A percentile compares a stretch with the other conserved stretches of the same genome.
These are phyloP conservation scores for Capillidium heterosporum DNA, from an alignment of 371 early-diverging fungal genomes.

Conservation along the genomic window DNA sequence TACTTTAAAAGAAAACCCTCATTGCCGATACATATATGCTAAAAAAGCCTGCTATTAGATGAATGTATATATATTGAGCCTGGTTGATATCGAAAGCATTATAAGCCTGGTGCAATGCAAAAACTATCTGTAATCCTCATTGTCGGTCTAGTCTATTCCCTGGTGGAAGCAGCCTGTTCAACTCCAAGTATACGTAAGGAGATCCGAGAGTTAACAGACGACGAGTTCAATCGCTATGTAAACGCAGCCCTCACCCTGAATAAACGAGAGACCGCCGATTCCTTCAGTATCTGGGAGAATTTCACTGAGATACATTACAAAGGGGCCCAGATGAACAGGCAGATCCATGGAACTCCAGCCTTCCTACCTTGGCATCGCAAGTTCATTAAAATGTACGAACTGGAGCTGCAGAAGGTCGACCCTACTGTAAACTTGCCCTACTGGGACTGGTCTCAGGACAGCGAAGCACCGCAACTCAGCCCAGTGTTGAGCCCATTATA, in stretches of 20 bases:
- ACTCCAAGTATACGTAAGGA: neutral
- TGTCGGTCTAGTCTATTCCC: no score
- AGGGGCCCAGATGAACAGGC: neutral
- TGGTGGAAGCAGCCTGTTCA: neutral
- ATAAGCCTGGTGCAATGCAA: neutral
- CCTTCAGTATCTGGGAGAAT: neutral
- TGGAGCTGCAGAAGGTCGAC: constrained; percentile 14
- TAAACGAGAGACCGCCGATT: no score
- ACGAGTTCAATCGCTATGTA: neutral
- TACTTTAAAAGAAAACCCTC: no score
- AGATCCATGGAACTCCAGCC: constrained; percentile 2
- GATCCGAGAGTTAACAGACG: constrained; percentile 1
- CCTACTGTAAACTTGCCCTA: constrained; percentile 22
- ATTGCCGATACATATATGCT: no score
- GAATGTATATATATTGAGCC: no score
- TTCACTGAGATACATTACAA: neutral
- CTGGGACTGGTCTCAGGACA: constrained; percentile 25
- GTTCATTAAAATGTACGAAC: constrained; percentile 15
- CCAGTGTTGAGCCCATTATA: constrained; percentile 6
- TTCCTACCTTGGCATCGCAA: constrained; percentile 25
- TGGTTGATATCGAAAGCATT: no score
- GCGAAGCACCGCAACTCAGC: constrained; percentile 7
- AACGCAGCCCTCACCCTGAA: neutral
- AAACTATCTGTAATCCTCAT: neutral
- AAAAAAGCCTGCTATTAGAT: no score